A percentile compares a stretch with the other conserved stretches of the same genome.
phyloP scores from a whole-genome alignment of 2,329 filamentous ascomycete genomes.

The Catunica adiposa region DNA sequence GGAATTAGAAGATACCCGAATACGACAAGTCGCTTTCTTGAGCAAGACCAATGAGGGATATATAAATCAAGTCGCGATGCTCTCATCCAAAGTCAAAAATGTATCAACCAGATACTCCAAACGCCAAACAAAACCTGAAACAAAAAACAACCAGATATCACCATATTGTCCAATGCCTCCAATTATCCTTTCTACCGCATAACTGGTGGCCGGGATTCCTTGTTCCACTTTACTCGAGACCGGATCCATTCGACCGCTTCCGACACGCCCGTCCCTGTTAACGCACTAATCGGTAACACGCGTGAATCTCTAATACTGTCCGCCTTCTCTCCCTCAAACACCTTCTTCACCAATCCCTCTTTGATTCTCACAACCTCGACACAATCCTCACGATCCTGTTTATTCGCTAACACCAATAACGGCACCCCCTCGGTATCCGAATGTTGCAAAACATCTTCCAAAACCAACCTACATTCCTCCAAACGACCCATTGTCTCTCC shows the following conservation, averaged over 20 bases:
- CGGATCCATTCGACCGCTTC: constrained; percentile 97
- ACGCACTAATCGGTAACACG: constrained; percentile 79
- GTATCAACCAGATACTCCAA: neutral
- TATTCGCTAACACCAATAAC: constrained; percentile 83
- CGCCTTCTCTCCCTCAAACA: constrained; percentile 88
- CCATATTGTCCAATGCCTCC: neutral
- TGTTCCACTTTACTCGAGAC: constrained; percentile 89
- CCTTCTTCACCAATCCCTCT: constrained; percentile 84
- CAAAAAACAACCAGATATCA: constrained; percentile 4
- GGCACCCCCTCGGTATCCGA: constrained; percentile 83
- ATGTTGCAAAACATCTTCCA: constrained; percentile 79
- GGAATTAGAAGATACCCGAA: constrained; percentile 12
- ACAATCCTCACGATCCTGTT: constrained; percentile 94
- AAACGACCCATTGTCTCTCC: constrained; percentile 39
- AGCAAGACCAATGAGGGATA: constrained; percentile 1
- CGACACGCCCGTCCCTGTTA: constrained; percentile 71
- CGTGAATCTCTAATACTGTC: constrained; percentile 73
- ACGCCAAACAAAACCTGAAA: constrained; percentile 5
- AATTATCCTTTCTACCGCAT: constrained; percentile 51
- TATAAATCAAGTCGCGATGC: neutral
- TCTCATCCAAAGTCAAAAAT: neutral
- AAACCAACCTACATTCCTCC: constrained; percentile 74
- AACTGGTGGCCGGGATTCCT: constrained; percentile 75
- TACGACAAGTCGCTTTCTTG: neutral
- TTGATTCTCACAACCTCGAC: constrained; percentile 96